phyloP scores from a whole-genome alignment of 805 yeast species.

The Wickerhamiella azymoides region DNA sequence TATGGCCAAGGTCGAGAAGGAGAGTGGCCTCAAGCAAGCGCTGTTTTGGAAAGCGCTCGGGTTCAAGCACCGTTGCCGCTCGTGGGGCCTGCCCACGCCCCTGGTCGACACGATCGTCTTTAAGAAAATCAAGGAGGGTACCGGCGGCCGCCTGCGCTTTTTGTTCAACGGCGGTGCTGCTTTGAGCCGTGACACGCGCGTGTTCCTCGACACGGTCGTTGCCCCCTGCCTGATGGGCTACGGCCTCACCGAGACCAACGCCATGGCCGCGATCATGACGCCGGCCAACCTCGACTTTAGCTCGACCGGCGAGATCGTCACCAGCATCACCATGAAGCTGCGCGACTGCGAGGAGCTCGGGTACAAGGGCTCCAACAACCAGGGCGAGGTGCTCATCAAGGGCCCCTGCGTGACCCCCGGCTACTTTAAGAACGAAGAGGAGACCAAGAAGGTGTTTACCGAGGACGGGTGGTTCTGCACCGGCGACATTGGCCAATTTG shows the following conservation, averaged over 20 bases:
- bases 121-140: constrained; percentile 80
- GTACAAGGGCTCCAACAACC: constrained; percentile 74
- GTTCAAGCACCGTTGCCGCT: constrained; percentile 48
- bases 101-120: constrained; percentile 62
- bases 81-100: constrained; percentile 64
- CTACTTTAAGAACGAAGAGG: constrained; percentile 72
- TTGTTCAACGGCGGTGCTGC: constrained; percentile 91
- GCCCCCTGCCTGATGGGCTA: constrained; percentile 88
- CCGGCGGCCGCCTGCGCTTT: constrained; percentile 74
- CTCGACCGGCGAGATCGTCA: constrained; percentile 70
- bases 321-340: constrained; percentile 74
- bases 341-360: constrained; percentile 87
- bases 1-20: constrained; percentile 52
- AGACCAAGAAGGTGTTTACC: constrained; percentile 59
- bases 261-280: constrained; percentile 62
- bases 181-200: constrained; percentile 65
- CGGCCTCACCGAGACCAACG: constrained; percentile 93
- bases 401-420: constrained; percentile 64
- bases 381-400: constrained; percentile 78
- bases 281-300: constrained; percentile 56
- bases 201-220: constrained; percentile 58
- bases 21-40: constrained; percentile 54
- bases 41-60: constrained; percentile 80
- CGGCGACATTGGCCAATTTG: constrained; percentile 96
- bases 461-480: constrained; percentile 91